These are phyloP conservation scores for Cadophora gregata DNA, from an alignment of 2,329 filamentous ascomycete species.

Conservation along the genomic window DNA sequence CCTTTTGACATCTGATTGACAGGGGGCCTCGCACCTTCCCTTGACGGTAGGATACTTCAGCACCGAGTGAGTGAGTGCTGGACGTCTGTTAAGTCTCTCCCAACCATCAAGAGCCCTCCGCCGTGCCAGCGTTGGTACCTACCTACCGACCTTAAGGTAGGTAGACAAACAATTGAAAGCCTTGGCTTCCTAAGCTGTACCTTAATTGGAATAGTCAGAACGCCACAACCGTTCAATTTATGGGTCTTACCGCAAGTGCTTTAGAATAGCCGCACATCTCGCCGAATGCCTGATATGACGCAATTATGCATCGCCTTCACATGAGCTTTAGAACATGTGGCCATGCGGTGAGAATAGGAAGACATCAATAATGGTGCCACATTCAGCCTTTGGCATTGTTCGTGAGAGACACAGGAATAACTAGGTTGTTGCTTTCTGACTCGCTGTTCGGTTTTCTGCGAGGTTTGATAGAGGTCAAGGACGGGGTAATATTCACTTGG, in stretches of 20 bases:
- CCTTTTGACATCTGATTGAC: slow-evolving; percentile 16
- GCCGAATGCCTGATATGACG: slow-evolving; percentile 13
- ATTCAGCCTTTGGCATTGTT: neutral
- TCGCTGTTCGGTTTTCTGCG: neutral
- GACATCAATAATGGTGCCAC: neutral
- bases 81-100: no score
- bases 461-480: neutral
- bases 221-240: neutral
- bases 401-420: neutral
- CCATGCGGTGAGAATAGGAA: neutral
- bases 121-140: no score
- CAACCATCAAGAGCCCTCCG: no score
- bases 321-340: neutral
- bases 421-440: neutral
- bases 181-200: neutral
- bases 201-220: neutral
- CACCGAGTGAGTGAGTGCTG: no score
- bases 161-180: neutral
- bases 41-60: neutral
- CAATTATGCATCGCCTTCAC: slow-evolving; percentile 1
- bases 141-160: neutral
- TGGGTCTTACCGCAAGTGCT: neutral
- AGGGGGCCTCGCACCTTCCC: slow-evolving; percentile 1
- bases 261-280: slow-evolving; percentile 2
- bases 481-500: neutral